Conservation (phyloP, 139 green algal genomes). For the Coccomyxa sp. region DNA sequence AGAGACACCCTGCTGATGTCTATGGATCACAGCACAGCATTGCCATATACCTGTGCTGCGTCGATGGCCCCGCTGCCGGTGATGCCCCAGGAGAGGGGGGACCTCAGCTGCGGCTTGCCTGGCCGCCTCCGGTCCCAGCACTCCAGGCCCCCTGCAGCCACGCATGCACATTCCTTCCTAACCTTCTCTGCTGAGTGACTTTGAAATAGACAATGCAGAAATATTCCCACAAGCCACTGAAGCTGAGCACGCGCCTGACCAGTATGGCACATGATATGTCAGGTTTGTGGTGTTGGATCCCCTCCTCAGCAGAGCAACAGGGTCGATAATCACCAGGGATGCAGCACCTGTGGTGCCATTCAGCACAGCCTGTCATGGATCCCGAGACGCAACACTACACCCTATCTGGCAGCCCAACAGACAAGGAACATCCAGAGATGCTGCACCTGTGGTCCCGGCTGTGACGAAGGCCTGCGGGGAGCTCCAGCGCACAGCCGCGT, state of each 20-base stretch:
- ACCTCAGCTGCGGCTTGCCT: conserved; percentile 17
- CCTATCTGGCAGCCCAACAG: not conserved
- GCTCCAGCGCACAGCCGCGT: not conserved
- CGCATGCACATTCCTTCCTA: not conserved
- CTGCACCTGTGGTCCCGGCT: conserved; percentile 5
- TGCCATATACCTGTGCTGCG: not conserved
- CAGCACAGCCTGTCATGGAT: too few relatives aligned
- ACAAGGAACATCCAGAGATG: not conserved
- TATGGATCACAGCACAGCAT: not conserved
- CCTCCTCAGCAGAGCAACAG: too few relatives aligned
- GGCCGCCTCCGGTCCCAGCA: conserved; percentile 43
- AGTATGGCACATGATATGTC: too few relatives aligned
- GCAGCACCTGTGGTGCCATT: too few relatives aligned
- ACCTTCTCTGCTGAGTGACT: not conserved
- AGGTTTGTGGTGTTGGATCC: too few relatives aligned
- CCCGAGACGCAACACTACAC: too few relatives aligned
- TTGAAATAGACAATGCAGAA: too few relatives aligned
- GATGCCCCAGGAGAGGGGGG: conserved; percentile 29
- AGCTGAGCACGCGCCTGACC: too few relatives aligned
- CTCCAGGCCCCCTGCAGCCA: conserved; percentile 29
- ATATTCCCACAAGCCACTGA: too few relatives aligned
- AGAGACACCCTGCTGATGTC: too few relatives aligned
- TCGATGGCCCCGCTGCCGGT: conserved; percentile 20
- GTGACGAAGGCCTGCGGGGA: conserved; percentile 1
- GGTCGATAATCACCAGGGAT: too few relatives aligned